Evolutionary conservation across 2,329 filamentous ascomycete species (phyloP).

Genomic region (Madurella fahalii): DNA sequence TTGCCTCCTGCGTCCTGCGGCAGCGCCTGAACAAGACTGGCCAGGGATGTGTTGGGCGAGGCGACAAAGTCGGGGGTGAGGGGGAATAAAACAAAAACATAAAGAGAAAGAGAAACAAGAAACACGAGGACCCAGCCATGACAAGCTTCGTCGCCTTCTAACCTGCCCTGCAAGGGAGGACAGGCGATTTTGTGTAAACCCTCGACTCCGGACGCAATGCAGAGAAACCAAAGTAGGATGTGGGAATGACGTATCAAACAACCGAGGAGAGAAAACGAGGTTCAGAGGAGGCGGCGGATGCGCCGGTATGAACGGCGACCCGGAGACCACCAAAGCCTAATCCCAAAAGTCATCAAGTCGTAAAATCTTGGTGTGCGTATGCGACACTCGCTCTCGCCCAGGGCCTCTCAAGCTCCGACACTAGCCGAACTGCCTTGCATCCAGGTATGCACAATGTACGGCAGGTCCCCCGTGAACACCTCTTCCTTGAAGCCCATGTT

Average conservation of each 20-base stretch:
- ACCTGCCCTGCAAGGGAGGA: conserved; percentile 4
- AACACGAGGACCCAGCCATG: conserved; percentile 8
- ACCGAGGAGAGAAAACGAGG: conserved; percentile 2
- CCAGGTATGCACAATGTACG: conserved; percentile 28
- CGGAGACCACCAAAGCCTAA: conserved; percentile 6
- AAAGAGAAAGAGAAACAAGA: conserved; percentile 8
- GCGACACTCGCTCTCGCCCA: not conserved
- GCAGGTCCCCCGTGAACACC: conserved; percentile 25
- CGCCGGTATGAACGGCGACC: conserved; percentile 5
- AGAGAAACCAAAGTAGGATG: conserved; percentile 15
- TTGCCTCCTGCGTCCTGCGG: no score
- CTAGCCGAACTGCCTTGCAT: conserved; percentile 12
- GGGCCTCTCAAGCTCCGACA: conserved; percentile 7
- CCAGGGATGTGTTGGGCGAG: not conserved
- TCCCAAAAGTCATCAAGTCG: conserved; percentile 22
- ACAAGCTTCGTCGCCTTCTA: conserved; percentile 9
- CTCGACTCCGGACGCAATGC: conserved; percentile 30
- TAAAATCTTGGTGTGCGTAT: conserved; percentile 5
- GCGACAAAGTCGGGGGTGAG: not conserved
- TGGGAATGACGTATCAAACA: conserved; percentile 12
- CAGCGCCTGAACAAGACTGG: no score
- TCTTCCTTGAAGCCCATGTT: conserved; percentile 30
- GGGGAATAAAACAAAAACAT: conserved; percentile 7
- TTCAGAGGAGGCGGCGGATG: not conserved
- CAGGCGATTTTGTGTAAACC: conserved; percentile 24